These are phyloP conservation scores for Forsythia viridissima DNA, from an alignment of 257 asterid genomes.

Conservation along the genomic window DNA sequence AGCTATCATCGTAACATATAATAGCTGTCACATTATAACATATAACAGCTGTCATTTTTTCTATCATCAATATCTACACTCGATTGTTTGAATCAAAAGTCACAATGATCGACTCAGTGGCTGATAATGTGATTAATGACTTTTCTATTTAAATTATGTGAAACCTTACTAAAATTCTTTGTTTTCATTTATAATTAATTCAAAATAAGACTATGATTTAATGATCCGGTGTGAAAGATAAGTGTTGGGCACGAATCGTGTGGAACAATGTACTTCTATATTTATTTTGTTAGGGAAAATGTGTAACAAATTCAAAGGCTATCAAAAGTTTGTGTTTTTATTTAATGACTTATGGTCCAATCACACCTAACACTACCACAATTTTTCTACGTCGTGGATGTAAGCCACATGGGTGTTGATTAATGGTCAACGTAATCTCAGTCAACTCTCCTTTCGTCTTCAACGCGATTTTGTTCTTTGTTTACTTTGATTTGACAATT, in stretches of 20 bases:
- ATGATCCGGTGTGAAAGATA: too few relatives aligned
- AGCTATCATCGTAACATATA: too few relatives aligned
- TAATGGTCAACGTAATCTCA: conserved; percentile 37
- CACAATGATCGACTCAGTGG: neutral
- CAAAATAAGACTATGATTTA: neutral
- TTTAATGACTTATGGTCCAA: conserved; percentile 33
- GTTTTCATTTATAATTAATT: too few relatives aligned
- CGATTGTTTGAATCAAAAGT: neutral
- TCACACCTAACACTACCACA: conserved; percentile 38
- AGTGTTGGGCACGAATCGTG: neutral
- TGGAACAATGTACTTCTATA: neutral
- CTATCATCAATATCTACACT: too few relatives aligned
- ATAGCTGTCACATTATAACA: too few relatives aligned
- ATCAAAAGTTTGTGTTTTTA: neutral
- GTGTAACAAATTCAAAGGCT: neutral
- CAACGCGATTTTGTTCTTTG: conserved; percentile 21
- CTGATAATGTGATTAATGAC: neutral
- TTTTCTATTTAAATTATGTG: neutral
- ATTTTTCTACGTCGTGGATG: conserved; percentile 41
- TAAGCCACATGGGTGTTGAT: conserved; percentile 42
- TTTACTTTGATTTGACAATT: conserved; percentile 34
- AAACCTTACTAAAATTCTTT: too few relatives aligned
- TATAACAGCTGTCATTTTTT: too few relatives aligned
- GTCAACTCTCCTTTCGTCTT: conserved; percentile 44
- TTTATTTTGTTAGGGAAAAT: neutral